These are phyloP conservation scores for Digitaria exilis DNA, from an alignment of 202 grass and related monocot species.

Conservation along the genomic window DNA sequence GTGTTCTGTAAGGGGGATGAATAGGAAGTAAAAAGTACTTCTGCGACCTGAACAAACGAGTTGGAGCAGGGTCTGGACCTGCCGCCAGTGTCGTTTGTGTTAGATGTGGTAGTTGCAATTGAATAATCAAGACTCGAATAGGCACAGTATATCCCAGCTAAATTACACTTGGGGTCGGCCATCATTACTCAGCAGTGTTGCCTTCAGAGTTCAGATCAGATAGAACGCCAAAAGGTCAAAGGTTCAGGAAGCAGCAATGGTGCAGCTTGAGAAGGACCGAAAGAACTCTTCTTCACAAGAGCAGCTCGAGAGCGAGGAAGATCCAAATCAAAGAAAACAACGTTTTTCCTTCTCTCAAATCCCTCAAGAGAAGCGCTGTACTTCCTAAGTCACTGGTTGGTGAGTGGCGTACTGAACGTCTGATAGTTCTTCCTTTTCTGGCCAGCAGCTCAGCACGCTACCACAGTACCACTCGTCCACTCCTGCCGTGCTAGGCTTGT, in stretches of 20 bases:
- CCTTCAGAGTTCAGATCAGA: background rate
- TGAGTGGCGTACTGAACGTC: background rate
- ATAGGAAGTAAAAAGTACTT: no score
- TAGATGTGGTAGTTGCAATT: background rate
- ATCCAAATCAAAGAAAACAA: background rate
- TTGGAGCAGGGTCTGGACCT: background rate
- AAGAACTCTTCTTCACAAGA: background rate
- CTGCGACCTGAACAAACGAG: no score
- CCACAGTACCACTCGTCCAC: no score
- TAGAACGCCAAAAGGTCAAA: slow-evolving; percentile 29
- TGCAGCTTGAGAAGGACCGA: background rate
- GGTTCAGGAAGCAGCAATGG: background rate
- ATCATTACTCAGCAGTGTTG: background rate
- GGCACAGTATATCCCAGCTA: background rate
- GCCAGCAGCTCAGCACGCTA: background rate
- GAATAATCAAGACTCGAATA: background rate
- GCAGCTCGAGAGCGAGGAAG: background rate
- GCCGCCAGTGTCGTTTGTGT: background rate
- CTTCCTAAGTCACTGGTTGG: slow-evolving; percentile 2
- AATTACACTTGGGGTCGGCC: background rate
- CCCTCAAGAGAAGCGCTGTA: slow-evolving; percentile 22
- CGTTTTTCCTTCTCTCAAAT: no score
- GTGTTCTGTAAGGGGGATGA: no score
- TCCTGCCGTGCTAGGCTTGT: background rate
- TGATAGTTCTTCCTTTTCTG: background rate